Evolutionary conservation across 2,329 filamentous ascomycete species (phyloP).

Genomic region (Trichothecium roseum): DNA sequence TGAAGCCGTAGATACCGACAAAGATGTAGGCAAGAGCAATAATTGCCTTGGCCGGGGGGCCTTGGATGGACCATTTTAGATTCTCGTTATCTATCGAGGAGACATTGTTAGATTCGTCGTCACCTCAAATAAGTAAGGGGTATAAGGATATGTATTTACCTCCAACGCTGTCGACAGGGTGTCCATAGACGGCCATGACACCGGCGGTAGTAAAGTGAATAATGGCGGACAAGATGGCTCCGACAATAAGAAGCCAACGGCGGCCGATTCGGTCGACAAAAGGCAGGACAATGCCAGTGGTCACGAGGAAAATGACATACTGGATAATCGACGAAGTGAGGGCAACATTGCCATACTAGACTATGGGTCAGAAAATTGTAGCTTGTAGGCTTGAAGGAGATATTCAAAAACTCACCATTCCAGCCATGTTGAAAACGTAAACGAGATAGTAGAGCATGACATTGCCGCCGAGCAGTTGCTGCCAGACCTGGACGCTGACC

Average conservation of each 20-base stretch:
- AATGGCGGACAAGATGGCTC: constrained; percentile 32
- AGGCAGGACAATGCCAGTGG: constrained; percentile 37
- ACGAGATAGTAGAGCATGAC: constrained; percentile 51
- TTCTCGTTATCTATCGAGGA: constrained; percentile 33
- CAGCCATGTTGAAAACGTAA: constrained; percentile 52
- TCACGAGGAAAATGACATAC: constrained; percentile 44
- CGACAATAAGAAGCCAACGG: constrained; percentile 32
- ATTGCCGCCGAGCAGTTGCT: constrained; percentile 43
- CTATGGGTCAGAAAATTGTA: too few relatives aligned
- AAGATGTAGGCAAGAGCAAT: constrained; percentile 40
- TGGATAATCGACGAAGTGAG: constrained; percentile 42
- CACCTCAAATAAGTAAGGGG: background rate
- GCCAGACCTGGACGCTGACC: constrained; percentile 41
- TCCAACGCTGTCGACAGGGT: constrained; percentile 29
- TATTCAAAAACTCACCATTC: constrained; percentile 20
- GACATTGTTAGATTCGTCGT: background rate
- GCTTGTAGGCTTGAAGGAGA: too few relatives aligned
- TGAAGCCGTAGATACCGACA: constrained; percentile 22
- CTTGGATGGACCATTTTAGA: constrained; percentile 33
- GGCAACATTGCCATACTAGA: constrained; percentile 17
- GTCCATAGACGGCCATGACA: constrained; percentile 37
- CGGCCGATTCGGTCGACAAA: constrained; percentile 39
- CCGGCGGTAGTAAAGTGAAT: constrained; percentile 37
- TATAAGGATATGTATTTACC: too few relatives aligned
- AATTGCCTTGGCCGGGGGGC: constrained; percentile 34